These are phyloP conservation scores for Teratosphaeria epicoccoides DNA, from an alignment of 2,329 filamentous ascomycete genomes.

Conservation along the genomic window DNA sequence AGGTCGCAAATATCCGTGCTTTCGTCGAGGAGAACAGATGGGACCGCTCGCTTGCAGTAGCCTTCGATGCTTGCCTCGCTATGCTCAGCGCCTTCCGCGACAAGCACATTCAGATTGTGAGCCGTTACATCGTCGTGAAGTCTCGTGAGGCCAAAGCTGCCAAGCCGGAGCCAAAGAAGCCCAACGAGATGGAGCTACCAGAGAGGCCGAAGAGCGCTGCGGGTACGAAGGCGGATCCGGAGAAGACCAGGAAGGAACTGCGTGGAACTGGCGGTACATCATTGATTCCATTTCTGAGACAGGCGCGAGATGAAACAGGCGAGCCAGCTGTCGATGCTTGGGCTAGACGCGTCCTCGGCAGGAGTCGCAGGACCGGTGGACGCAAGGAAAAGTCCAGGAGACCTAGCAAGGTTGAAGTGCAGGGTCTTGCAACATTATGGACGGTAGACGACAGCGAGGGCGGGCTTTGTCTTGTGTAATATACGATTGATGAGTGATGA, in stretches of 20 bases:
- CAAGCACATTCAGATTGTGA: slow-evolving; percentile 93
- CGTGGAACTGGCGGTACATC: slow-evolving; percentile 89
- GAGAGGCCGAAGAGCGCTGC: slow-evolving; percentile 11
- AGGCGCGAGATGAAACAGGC: slow-evolving; percentile 89
- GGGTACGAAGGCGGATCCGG: slow-evolving; percentile 24
- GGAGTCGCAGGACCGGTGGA: too few relatives aligned
- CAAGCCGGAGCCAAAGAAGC: slow-evolving; percentile 30
- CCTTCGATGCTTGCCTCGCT: slow-evolving; percentile 82
- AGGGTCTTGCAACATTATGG: slow-evolving; percentile 76
- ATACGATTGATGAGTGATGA: background rate
- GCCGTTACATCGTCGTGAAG: slow-evolving; percentile 85
- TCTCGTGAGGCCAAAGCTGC: slow-evolving; percentile 33
- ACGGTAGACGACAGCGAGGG: slow-evolving; percentile 73
- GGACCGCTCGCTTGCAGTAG: slow-evolving; percentile 59
- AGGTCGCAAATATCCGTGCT: slow-evolving; percentile 74
- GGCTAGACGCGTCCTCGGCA: slow-evolving; percentile 49
- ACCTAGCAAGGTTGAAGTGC: slow-evolving; percentile 37
- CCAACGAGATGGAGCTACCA: slow-evolving; percentile 30
- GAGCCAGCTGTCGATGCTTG: slow-evolving; percentile 71
- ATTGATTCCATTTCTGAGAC: slow-evolving; percentile 90
- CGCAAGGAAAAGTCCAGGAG: background rate
- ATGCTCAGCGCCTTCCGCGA: slow-evolving; percentile 72
- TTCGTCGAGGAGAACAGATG: slow-evolving; percentile 57
- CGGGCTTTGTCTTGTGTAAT: slow-evolving; percentile 27
- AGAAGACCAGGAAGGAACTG: slow-evolving; percentile 49